Base-by-base conservation (phyloP, 2,329 filamentous ascomycete species). In the Trichothecium sympodiale region DNA sequence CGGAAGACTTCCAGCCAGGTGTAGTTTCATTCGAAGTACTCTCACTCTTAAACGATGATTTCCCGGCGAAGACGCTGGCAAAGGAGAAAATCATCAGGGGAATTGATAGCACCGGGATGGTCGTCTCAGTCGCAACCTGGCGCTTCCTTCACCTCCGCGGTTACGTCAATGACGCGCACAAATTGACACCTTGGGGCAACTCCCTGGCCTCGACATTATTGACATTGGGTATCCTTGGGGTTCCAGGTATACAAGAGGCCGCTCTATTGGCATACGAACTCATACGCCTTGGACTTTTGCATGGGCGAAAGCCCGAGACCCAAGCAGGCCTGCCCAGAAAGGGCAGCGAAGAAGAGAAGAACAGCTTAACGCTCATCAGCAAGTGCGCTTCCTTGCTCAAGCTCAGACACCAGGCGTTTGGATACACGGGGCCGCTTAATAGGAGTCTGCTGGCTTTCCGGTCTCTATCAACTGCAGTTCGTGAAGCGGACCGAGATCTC, bases 371-470 rank as follows among this genome's bases (percentile, higher is more conserved):
- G 37, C 70, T 98, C 31, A 78, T 96, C 48, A 91, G 87, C 46
- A 81, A 91, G 28, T 81, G 88, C 41, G 84, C 88, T 12, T 87
- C 83, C 36, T 67, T 96, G 39, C 74, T 87, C 35, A 85, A 83
- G 51, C 68, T 96, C 42, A 76, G 79, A 23, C 91, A 98, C 55
- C 74, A 84, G 47, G 70, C 74, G 4, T 88, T 89, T 46, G 91
- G 91, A 20, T 98, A 95, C 59, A 95, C 89, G 2, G 91, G 91
- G 1, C 89, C 91, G 2, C 70, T 98, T 2, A 94, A 87, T 65
- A 81, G 91, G 57, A 87, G 89, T 46, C 69, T 95, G 35, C 69
- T 98, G 29, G 80, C 78, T 17, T 98, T 88, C 64, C 83, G 86
- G 41, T 88, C 86, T 2, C 69, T 96, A 39, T 78, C 86, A 29